Percentiles rank a stretch among this genome's conserved stretches.
These are phyloP conservation scores for Rhizomucor pusillus DNA, from an alignment of 371 early-diverging fungal genomes.

Conservation along the genomic window DNA sequence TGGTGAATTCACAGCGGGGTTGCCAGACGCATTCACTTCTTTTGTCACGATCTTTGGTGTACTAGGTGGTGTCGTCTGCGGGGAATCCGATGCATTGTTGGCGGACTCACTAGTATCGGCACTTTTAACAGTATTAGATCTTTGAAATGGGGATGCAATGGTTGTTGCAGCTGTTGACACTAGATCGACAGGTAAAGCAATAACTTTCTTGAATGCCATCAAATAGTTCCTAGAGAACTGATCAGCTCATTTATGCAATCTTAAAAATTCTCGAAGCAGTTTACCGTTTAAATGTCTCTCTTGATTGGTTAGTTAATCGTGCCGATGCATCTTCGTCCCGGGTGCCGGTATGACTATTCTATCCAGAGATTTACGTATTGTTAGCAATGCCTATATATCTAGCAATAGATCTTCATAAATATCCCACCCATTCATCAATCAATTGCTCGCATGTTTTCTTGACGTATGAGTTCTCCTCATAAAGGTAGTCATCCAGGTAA, in stretches of 20 bases:
- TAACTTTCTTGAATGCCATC: slow-evolving; percentile 48
- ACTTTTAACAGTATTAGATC: slow-evolving; percentile 3
- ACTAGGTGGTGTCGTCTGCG: slow-evolving; percentile 19
- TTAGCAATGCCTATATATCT: neutral
- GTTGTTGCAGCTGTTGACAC: slow-evolving; percentile 46
- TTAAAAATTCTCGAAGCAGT: too few species aligned
- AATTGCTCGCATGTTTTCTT: slow-evolving; percentile 29
- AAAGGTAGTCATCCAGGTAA: slow-evolving; percentile 69
- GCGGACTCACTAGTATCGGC: too few species aligned
- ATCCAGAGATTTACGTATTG: too few species aligned
- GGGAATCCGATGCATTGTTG: slow-evolving; percentile 5
- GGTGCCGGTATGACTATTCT: slow-evolving; percentile 7
- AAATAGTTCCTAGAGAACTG: slow-evolving; percentile 36
- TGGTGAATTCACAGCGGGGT: slow-evolving; percentile 5
- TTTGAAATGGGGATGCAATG: slow-evolving; percentile 25
- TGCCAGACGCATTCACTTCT: neutral
- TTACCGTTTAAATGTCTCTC: slow-evolving; percentile 34
- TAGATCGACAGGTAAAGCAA: slow-evolving; percentile 46
- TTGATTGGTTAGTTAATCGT: slow-evolving; percentile 31
- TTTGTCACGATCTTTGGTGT: slow-evolving; percentile 14
- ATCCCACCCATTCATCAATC: slow-evolving; percentile 47
- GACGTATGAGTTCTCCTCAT: slow-evolving; percentile 42
- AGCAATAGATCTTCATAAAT: neutral
- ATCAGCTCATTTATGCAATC: neutral
- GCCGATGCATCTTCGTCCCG: slow-evolving; percentile 16